Conservation (phyloP, 2,329 filamentous ascomycete species). For the Phyllosticta paracitricarpa region DNA sequence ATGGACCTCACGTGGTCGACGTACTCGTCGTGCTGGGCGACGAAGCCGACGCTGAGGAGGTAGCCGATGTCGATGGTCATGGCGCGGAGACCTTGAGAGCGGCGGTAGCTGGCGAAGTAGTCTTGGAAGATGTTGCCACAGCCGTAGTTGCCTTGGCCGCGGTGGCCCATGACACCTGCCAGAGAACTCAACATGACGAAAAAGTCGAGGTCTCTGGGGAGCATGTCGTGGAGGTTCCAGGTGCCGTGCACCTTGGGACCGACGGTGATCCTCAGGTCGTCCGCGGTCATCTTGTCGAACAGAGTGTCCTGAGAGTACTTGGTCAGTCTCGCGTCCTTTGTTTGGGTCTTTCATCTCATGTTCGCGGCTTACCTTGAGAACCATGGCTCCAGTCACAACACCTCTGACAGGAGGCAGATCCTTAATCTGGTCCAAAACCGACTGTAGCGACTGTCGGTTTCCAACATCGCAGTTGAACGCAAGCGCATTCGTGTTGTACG, state of each 20-base stretch:
- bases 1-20: not conserved
- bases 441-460: not conserved
- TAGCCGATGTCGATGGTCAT: conserved; percentile 27
- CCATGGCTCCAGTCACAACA: conserved; percentile 21
- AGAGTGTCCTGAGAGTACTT: not conserved
- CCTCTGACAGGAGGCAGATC: conserved; percentile 17
- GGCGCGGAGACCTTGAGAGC: not conserved
- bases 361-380: conserved; percentile 12
- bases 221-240: conserved; percentile 17
- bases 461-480: not conserved
- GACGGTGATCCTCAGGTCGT: conserved; percentile 9
- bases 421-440: conserved; percentile 1
- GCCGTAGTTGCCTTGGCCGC: conserved; percentile 10
- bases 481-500: conserved; percentile 1
- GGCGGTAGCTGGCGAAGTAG: conserved; percentile 13
- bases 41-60: conserved; percentile 35
- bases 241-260: conserved; percentile 21
- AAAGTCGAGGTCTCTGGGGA: conserved; percentile 6
- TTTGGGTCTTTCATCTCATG: too few species aligned
- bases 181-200: conserved; percentile 9
- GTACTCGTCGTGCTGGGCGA: conserved; percentile 13
- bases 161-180: conserved; percentile 1
- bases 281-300: conserved; percentile 10
- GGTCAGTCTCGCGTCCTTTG: conserved; percentile 4
- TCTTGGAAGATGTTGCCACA: conserved; percentile 18